Evolutionary conservation across 495 filamentous ascomycete species (phyloP).

Genomic region (Opeltia flavorubescens): DNA sequence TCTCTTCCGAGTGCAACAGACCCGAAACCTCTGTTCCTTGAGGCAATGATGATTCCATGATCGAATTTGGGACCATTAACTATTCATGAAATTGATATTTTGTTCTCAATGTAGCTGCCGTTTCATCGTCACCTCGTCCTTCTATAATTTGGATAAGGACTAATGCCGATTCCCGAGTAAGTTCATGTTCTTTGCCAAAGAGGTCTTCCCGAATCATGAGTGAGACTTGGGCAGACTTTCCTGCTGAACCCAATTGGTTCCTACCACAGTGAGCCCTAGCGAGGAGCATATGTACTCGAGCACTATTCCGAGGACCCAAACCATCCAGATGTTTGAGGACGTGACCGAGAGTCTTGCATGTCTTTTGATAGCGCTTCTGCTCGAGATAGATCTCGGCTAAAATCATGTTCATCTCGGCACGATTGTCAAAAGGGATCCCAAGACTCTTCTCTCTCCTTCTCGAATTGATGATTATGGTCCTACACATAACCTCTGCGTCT

Average conservation of each 20-base stretch:
- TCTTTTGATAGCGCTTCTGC: constrained; percentile 4
- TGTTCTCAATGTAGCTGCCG: not conserved
- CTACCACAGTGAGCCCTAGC: constrained; percentile 5
- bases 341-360: constrained; percentile 6
- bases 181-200: constrained; percentile 4
- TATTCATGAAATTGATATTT: too few species aligned
- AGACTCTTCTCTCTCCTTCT: constrained; percentile 7
- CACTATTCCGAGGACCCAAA: constrained; percentile 7
- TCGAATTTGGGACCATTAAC: too few species aligned
- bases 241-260: constrained; percentile 6
- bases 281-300: constrained; percentile 8
- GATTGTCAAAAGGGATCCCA: constrained; percentile 9
- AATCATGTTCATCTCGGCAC: constrained; percentile 8
- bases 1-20: too few species aligned
- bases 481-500: constrained; percentile 5
- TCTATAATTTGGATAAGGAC: constrained; percentile 9
- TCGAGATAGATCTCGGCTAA: constrained; percentile 9
- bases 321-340: constrained; percentile 7
- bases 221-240: constrained; percentile 11
- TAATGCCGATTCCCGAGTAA: constrained; percentile 7
- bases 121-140: constrained; percentile 2
- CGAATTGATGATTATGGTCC: constrained; percentile 4
- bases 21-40: too few species aligned
- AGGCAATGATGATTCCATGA: too few species aligned
- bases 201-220: constrained; percentile 9